Conservation (phyloP, 2,329 filamentous ascomycete genomes). For the Xylaria sp. region DNA sequence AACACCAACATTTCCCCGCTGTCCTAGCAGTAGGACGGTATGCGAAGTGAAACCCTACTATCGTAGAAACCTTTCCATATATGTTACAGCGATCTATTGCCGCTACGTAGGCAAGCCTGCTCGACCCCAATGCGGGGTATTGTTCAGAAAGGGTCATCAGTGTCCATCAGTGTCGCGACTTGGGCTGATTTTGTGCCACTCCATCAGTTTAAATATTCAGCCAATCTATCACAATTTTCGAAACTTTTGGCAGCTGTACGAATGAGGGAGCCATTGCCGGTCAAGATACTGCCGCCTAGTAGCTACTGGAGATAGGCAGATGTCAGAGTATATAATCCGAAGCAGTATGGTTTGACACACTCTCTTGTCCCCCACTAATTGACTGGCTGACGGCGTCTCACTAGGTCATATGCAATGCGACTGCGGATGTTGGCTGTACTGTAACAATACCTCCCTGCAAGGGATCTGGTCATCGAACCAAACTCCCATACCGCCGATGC, state of each 20-base stretch:
- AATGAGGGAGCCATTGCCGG: background rate
- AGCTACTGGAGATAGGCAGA: no score
- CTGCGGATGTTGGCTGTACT: background rate
- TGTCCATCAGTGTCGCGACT: background rate
- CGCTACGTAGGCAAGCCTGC: background rate
- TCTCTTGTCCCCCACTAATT: background rate
- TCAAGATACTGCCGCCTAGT: background rate
- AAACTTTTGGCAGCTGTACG: background rate
- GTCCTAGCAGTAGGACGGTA: background rate
- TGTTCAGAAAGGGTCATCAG: no score
- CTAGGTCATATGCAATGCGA: background rate
- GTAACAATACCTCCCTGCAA: background rate
- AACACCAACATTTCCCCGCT: constrained; percentile 16
- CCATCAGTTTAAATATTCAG: no score
- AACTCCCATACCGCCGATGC: background rate
- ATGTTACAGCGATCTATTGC: background rate
- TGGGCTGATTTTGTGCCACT: background rate
- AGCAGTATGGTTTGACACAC: no score
- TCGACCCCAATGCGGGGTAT: background rate
- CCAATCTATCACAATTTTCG: background rate
- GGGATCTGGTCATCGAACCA: constrained; percentile 7
- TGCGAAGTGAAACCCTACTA: background rate
- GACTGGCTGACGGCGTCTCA: constrained; percentile 9
- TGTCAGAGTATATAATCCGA: no score
- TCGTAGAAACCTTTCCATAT: background rate